A percentile compares a stretch with the other conserved stretches of the same genome.
Conservation (phyloP, 225 moss, liverwort and hornwort genomes). For the Takakia lepidozioides region DNA sequence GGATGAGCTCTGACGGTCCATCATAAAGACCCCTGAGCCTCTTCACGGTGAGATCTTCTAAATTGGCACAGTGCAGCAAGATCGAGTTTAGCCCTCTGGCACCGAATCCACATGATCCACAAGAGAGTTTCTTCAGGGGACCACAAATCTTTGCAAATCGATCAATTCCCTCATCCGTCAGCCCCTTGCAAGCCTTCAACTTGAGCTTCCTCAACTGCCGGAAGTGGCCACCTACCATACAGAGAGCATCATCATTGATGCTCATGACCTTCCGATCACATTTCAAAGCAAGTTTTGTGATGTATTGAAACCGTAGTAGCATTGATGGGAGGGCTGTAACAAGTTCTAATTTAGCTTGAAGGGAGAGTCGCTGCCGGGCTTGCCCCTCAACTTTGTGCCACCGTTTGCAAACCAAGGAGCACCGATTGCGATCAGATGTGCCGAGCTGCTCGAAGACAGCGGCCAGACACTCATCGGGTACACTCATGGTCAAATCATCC, state of each 20-base stretch:
- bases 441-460: conserved; percentile 75
- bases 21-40: conserved; percentile 66
- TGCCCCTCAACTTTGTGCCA: conserved; percentile 91
- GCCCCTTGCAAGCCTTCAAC: conserved; percentile 85
- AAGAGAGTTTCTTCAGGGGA: conserved; percentile 74
- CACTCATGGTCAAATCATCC: conserved; percentile 59
- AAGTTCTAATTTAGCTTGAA: conserved; percentile 52
- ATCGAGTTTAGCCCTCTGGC: conserved; percentile 80
- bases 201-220: conserved; percentile 88
- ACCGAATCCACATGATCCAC: conserved; percentile 84
- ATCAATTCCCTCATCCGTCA: conserved; percentile 78
- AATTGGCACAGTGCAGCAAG: conserved; percentile 64
- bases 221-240: conserved; percentile 62
- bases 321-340: conserved; percentile 45
- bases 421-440: conserved; percentile 60
- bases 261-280: conserved; percentile 72
- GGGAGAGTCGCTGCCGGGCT: conserved; percentile 64
- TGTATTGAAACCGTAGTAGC: conserved; percentile 66
- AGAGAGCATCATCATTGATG: conserved; percentile 71
- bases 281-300: conserved; percentile 82
- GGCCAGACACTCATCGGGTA: conserved; percentile 92
- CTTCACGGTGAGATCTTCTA: conserved; percentile 93
- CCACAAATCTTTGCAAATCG: conserved; percentile 72
- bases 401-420: conserved; percentile 82
- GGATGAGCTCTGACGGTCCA: conserved; percentile 48